Evolutionary conservation across 192 early-diverging fungal species (phyloP).

Genomic region (Entomortierella beljakovae): DNA sequence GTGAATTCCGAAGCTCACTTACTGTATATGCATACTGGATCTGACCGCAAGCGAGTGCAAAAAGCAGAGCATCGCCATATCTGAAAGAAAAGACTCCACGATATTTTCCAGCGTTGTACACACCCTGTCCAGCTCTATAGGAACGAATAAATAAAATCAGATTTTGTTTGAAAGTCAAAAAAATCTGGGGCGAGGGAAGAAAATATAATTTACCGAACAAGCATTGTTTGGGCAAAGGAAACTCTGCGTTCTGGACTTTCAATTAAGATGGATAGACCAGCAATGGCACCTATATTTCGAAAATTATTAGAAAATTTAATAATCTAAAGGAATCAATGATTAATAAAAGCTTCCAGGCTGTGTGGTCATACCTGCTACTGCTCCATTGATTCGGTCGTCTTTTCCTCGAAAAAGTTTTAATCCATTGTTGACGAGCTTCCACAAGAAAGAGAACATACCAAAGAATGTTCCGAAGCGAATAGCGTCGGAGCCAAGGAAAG

Average conservation of each 20-base stretch:
- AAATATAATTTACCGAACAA: conserved; percentile 61
- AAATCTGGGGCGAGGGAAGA: not conserved
- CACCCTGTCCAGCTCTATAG: conserved; percentile 62
- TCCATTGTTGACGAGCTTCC: conserved; percentile 78
- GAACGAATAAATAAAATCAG: not conserved
- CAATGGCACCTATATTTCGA: conserved; percentile 57
- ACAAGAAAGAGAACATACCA: conserved; percentile 80
- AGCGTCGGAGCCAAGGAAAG: conserved; percentile 69
- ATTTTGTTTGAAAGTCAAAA: not conserved
- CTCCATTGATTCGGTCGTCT: conserved; percentile 67
- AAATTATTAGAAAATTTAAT: too few species aligned
- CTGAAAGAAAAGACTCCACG: conserved; percentile 65
- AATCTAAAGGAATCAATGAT: not conserved
- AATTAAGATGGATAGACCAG: conserved; percentile 64
- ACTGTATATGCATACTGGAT: conserved; percentile 71
- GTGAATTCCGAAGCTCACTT: conserved; percentile 14
- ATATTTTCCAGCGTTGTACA: conserved; percentile 66
- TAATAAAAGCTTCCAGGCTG: too few species aligned
- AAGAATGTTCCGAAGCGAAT: conserved; percentile 80
- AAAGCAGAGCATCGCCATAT: conserved; percentile 66
- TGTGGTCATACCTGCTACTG: conserved; percentile 48
- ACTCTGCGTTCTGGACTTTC: conserved; percentile 67
- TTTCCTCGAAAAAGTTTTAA: conserved; percentile 61
- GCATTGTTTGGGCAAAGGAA: conserved; percentile 66
- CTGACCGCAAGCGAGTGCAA: conserved; percentile 64